phyloP scores from a whole-genome alignment of 1,284 basidiomycete genomes.

The Spongiforma sp. region DNA sequence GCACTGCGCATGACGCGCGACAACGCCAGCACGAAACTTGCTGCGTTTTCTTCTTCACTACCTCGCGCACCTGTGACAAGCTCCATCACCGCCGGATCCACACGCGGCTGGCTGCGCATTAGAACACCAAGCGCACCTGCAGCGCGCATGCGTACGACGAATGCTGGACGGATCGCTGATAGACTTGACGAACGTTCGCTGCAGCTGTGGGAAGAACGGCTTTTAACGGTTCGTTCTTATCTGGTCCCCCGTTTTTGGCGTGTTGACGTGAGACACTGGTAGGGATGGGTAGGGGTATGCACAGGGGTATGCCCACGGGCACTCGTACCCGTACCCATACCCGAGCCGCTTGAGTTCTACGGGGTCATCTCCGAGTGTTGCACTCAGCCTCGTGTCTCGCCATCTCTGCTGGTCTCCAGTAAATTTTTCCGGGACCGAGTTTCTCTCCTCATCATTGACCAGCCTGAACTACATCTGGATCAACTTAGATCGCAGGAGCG shows the following conservation, averaged over 20 bases:
- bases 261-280: too few relatives aligned
- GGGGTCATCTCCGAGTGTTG: slow-evolving; percentile 96
- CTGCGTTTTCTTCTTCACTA: slow-evolving; percentile 77
- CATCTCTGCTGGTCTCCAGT: slow-evolving; percentile 94
- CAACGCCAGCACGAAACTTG: slow-evolving; percentile 79
- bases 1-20: slow-evolving; percentile 80
- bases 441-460: slow-evolving; percentile 37
- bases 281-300: too few relatives aligned
- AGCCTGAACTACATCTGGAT: slow-evolving; percentile 98
- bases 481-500: slow-evolving; percentile 92
- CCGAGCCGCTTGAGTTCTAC: too few relatives aligned
- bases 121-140: slow-evolving; percentile 88
- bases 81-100: slow-evolving; percentile 90
- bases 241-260: too few relatives aligned
- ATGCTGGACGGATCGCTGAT: slow-evolving; percentile 81
- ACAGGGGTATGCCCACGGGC: too few relatives aligned
- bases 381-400: slow-evolving; percentile 86
- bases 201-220: slow-evolving; percentile 98
- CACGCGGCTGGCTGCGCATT: slow-evolving; percentile 89
- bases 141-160: slow-evolving; percentile 83
- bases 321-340: too few relatives aligned
- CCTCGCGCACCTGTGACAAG: slow-evolving; percentile 73
- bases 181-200: slow-evolving; percentile 97
- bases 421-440: slow-evolving; percentile 38
- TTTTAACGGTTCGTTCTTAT: slow-evolving; percentile 91